These are phyloP conservation scores for Bolboschoenoplectus hybrid DNA, from an alignment of 202 grass and related monocot species.

Conservation along the genomic window DNA sequence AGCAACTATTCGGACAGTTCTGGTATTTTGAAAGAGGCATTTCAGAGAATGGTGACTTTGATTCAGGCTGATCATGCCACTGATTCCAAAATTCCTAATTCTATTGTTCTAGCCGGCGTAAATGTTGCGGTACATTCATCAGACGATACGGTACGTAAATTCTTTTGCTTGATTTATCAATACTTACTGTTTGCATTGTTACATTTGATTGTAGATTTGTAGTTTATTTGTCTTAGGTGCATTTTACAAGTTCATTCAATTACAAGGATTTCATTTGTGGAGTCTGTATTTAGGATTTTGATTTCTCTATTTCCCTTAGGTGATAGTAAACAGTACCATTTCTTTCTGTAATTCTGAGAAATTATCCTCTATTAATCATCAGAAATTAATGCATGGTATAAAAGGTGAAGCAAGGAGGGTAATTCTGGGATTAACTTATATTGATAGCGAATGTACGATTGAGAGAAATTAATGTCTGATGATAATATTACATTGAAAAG, in stretches of 20 bases:
- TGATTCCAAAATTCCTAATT: conserved; percentile 44
- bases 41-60: conserved; percentile 64
- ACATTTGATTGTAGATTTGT: neutral
- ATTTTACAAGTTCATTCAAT: neutral
- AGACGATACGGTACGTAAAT: conserved; percentile 56
- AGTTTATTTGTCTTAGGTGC: neutral
- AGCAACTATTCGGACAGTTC: conserved; percentile 68
- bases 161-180: conserved; percentile 34
- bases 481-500: neutral
- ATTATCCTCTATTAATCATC: conserved; percentile 14
- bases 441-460: neutral
- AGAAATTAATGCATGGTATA: neutral
- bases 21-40: conserved; percentile 76
- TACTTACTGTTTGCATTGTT: neutral
- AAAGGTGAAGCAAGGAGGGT: neutral
- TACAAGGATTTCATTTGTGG: neutral
- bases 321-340: neutral
- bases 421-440: neutral
- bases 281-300: neutral
- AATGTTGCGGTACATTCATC: conserved; percentile 66
- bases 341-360: neutral
- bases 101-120: conserved; percentile 53
- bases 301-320: neutral
- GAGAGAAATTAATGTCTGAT: neutral
- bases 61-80: conserved; percentile 57